phyloP scores from a whole-genome alignment of 1,284 basidiomycete genomes.

The Heterobasidion parviporum region DNA sequence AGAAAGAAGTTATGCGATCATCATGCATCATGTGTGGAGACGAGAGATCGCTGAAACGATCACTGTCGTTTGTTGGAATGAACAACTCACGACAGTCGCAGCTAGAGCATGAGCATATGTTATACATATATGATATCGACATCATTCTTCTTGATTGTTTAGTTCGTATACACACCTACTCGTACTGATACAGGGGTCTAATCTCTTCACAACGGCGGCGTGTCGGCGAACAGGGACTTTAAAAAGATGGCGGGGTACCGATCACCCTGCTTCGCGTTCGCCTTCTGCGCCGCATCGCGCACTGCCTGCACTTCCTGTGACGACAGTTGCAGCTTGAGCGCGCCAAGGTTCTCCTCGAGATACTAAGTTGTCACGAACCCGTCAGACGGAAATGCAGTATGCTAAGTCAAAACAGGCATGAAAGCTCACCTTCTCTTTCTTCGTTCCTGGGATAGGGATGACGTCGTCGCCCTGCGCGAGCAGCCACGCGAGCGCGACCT shows the following conservation, averaged over 20 bases:
- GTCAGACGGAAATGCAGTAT: neutral
- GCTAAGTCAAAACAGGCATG: neutral
- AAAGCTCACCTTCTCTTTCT: conserved; percentile 26
- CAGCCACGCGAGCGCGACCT: conserved; percentile 60
- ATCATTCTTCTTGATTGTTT: no score
- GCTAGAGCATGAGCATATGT: no score
- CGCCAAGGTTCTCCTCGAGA: conserved; percentile 32
- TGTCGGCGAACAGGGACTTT: neutral
- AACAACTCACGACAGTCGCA: no score
- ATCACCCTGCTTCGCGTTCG: neutral
- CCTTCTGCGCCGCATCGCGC: neutral
- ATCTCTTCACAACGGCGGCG: neutral
- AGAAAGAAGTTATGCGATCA: no score
- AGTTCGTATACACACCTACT: no score
- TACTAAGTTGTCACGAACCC: conserved; percentile 18
- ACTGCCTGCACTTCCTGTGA: conserved; percentile 10
- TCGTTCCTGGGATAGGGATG: conserved; percentile 45
- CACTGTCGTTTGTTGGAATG: no score
- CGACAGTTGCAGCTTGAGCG: conserved; percentile 21
- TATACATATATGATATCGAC: no score
- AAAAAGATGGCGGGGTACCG: neutral
- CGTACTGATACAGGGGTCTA: no score
- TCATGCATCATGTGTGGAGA: no score
- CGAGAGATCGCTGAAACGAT: no score
- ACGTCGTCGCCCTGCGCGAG: conserved; percentile 45